These are phyloP conservation scores for Rhexocercosporidium sp. DNA, from an alignment of 2,329 filamentous ascomycete genomes.

Conservation along the genomic window DNA sequence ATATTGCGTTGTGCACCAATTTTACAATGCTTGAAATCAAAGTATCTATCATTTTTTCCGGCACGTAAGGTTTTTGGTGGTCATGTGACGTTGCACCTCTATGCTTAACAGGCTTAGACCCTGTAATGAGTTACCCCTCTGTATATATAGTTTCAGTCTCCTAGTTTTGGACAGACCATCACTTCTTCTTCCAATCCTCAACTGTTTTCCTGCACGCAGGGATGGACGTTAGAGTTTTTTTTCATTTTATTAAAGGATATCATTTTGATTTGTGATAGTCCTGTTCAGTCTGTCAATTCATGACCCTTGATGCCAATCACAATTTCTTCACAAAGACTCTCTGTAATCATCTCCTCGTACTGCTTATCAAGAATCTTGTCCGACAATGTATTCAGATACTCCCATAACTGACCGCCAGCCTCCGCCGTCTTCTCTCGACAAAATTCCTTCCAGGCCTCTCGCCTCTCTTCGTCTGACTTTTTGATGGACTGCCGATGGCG, in stretches of 20 bases:
- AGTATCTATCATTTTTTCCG: neutral
- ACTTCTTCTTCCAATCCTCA: constrained; percentile 10
- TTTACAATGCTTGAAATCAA: neutral
- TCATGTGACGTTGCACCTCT: too few species aligned
- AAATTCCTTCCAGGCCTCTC: neutral
- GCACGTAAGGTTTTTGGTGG: neutral
- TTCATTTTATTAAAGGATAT: neutral
- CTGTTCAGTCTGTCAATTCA: neutral
- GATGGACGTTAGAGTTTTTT: too few species aligned
- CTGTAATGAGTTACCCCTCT: constrained; percentile 11
- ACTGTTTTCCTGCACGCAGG: too few species aligned
- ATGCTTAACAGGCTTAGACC: constrained; percentile 3
- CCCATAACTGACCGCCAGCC: neutral
- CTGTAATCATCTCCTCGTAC: neutral
- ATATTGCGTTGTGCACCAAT: too few species aligned
- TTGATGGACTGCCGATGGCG: neutral
- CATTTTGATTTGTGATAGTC: neutral
- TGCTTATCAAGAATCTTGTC: neutral
- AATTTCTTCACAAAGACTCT: neutral
- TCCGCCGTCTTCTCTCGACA: neutral
- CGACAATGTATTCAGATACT: neutral
- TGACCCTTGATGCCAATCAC: neutral
- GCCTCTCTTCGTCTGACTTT: neutral
- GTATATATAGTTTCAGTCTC: constrained; percentile 6
- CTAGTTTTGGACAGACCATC: constrained; percentile 5